phyloP scores from a whole-genome alignment of 2,329 filamentous ascomycete genomes.

The Incumbomyces lentus region DNA sequence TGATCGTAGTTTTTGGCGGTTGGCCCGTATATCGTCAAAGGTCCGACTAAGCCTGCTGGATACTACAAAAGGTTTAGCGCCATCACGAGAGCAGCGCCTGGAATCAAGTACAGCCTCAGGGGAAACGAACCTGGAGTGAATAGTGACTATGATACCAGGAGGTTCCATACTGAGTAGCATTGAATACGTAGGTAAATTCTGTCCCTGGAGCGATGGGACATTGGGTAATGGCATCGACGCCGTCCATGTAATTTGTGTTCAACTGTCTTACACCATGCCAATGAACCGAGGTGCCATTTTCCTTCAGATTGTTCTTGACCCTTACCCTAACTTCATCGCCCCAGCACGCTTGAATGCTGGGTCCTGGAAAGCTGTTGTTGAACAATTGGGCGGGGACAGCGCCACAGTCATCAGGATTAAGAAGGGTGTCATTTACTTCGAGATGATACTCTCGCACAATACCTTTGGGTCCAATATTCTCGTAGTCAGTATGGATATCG shows the following conservation, averaged over 20 bases:
- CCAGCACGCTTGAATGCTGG: slow-evolving; percentile 34
- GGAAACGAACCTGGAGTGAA: slow-evolving; percentile 25
- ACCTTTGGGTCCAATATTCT: slow-evolving; percentile 11
- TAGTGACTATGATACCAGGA: slow-evolving; percentile 27
- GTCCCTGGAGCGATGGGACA: slow-evolving; percentile 28
- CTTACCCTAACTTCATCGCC: slow-evolving; percentile 23
- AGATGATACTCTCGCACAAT: slow-evolving; percentile 8
- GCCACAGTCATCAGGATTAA: slow-evolving; percentile 17
- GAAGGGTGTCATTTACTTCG: slow-evolving; percentile 8
- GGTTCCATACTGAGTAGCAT: slow-evolving; percentile 28
- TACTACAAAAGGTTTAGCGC: no score
- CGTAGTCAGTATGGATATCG: slow-evolving; percentile 12
- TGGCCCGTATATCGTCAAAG: slow-evolving; percentile 37
- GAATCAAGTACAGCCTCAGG: slow-evolving; percentile 39
- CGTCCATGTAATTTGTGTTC: slow-evolving; percentile 24
- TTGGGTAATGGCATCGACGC: slow-evolving; percentile 27
- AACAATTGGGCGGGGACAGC: slow-evolving; percentile 24
- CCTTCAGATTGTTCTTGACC: slow-evolving; percentile 29
- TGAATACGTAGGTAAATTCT: slow-evolving; percentile 24
- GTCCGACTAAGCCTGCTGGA: no score
- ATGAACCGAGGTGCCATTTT: slow-evolving; percentile 43
- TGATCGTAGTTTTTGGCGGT: slow-evolving; percentile 50
- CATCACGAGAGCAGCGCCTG: slow-evolving; percentile 50
- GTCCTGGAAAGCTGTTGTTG: slow-evolving; percentile 57
- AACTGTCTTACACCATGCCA: slow-evolving; percentile 28